phyloP scores from a whole-genome alignment of 441 rosid genomes.

The Erodium moschatum region DNA sequence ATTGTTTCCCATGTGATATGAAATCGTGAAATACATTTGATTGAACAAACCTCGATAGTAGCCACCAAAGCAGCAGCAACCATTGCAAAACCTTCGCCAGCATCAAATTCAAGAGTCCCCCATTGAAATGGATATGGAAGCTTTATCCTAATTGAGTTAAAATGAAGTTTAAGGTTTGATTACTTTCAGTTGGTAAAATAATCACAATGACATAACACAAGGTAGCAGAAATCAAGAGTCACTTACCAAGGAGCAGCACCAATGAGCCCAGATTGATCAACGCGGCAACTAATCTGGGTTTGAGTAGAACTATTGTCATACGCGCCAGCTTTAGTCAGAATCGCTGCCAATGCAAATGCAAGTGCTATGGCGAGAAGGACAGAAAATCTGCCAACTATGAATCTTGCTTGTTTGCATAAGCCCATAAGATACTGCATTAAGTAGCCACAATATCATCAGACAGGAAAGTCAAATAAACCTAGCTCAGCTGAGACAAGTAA shows the following conservation, averaged over 20 bases:
- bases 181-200: background rate
- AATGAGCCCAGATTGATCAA: slow-evolving; percentile 79
- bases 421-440: slow-evolving; percentile 70
- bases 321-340: slow-evolving; percentile 86
- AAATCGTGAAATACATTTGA: background rate
- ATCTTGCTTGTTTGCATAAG: slow-evolving; percentile 42
- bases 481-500: background rate
- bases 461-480: background rate
- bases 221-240: background rate
- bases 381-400: slow-evolving; percentile 59
- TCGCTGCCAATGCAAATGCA: slow-evolving; percentile 83
- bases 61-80: slow-evolving; percentile 96
- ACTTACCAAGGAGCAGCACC: slow-evolving; percentile 82
- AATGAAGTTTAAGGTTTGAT: background rate
- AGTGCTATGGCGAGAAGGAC: slow-evolving; percentile 60
- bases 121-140: slow-evolving; percentile 94
- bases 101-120: slow-evolving; percentile 94
- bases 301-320: slow-evolving; percentile 48
- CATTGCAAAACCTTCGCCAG: slow-evolving; percentile 97
- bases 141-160: slow-evolving; percentile 48
- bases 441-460: background rate
- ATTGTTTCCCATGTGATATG: background rate
- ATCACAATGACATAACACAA: background rate
- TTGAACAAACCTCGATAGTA: slow-evolving; percentile 65
- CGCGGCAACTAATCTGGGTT: slow-evolving; percentile 74